A percentile compares a stretch with the other conserved stretches of the same genome.
Evolutionary conservation across 495 filamentous ascomycete genomes (phyloP).

Genomic region (Tuber melanosporum): DNA sequence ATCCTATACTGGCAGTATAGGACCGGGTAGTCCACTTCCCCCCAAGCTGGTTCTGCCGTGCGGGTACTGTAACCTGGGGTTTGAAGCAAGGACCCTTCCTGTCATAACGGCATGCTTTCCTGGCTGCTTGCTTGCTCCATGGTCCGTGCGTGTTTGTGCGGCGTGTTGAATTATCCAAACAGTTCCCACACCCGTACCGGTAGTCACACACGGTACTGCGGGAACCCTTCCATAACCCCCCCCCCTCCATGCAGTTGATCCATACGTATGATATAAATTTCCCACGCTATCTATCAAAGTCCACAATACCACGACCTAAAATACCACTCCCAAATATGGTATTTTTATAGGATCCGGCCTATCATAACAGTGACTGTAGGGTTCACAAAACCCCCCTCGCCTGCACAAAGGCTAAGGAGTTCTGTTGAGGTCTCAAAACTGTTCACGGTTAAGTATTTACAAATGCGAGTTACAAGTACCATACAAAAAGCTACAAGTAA

Average conservation of each 20-base stretch:
- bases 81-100: background rate
- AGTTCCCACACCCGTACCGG: background rate
- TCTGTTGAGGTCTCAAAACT: too few species aligned
- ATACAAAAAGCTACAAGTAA: background rate
- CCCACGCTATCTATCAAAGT: background rate
- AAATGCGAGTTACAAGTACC: too few species aligned
- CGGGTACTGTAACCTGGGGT: background rate
- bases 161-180: background rate
- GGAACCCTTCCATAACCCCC: background rate
- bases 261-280: background rate
- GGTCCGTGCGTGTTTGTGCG: background rate
- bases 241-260: background rate
- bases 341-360: too few species aligned
- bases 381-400: too few species aligned
- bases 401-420: too few species aligned
- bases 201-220: background rate
- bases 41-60: background rate
- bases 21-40: background rate
- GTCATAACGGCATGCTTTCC: background rate
- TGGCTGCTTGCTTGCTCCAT: background rate
- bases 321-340: background rate
- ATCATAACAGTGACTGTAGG: too few species aligned
- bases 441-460: too few species aligned
- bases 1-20: background rate
- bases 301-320: background rate